Conservation (phyloP, 371 early-diverging fungal species). For the Mucor racemosus region DNA sequence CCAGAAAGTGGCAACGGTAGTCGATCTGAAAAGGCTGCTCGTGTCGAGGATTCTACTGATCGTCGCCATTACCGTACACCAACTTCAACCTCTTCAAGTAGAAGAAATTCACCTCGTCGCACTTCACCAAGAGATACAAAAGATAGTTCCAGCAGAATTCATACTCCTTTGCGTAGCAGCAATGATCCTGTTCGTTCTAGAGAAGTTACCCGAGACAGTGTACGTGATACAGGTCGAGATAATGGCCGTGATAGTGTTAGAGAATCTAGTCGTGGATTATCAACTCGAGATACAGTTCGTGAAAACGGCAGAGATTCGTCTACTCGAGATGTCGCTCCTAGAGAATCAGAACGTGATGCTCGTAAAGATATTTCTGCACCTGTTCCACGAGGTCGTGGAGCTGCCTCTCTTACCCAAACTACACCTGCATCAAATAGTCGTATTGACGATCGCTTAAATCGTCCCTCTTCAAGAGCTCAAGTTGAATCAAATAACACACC, state of each 20-base stretch:
- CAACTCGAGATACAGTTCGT: not conserved
- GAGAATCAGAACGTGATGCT: constrained; percentile 1
- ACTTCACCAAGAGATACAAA: constrained; percentile 16
- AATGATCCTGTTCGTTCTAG: constrained; percentile 15
- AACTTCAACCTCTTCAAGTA: not conserved
- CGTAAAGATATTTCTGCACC: not conserved
- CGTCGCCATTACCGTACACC: constrained; percentile 15
- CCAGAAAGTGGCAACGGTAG: not conserved
- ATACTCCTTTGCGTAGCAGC: constrained; percentile 10
- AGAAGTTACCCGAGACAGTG: constrained; percentile 23
- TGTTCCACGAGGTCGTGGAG: constrained; percentile 10
- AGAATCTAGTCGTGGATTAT: constrained; percentile 4
- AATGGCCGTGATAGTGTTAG: not conserved
- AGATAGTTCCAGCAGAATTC: constrained; percentile 2
- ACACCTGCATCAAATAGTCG: not conserved
- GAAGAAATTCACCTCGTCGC: constrained; percentile 1
- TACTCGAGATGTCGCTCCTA: not conserved
- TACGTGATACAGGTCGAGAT: constrained; percentile 12
- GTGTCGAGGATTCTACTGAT: constrained; percentile 8
- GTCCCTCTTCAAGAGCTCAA: not conserved
- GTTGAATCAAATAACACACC: not conserved
- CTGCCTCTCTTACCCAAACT: not conserved
- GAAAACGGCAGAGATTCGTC: not conserved
- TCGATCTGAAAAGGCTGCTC: constrained; percentile 6
- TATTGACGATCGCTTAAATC: constrained; percentile 1